Conservation (phyloP, 2,329 filamentous ascomycete species). For the Trichoderma gracile region DNA sequence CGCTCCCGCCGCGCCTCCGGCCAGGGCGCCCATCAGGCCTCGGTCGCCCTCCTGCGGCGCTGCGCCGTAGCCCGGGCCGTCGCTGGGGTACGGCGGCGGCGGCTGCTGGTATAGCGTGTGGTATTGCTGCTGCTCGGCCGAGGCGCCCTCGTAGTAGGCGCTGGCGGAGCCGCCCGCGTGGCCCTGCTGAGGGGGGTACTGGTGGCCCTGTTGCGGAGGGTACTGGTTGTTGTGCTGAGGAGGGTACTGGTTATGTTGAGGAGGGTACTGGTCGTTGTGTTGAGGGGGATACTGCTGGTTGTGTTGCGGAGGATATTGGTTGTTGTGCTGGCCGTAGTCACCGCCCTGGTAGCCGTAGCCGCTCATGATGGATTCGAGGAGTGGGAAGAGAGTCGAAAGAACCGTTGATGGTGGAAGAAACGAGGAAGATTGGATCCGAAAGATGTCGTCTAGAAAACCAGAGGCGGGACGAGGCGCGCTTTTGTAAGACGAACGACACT, state of each 20-base stretch:
- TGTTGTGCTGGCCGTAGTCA: conserved; percentile 10
- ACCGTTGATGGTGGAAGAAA: background rate
- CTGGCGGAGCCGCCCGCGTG: conserved; percentile 8
- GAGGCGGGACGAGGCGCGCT: background rate
- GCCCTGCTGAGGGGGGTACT: conserved; percentile 9
- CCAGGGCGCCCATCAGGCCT: conserved; percentile 44
- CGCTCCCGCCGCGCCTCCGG: conserved; percentile 44
- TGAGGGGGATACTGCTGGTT: background rate
- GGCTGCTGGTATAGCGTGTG: conserved; percentile 19
- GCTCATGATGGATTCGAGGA: conserved; percentile 19
- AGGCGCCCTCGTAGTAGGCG: conserved; percentile 21
- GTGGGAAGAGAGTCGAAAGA: background rate
- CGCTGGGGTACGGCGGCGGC: conserved; percentile 8
- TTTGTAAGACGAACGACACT: conserved; percentile 1
- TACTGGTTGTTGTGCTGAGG: background rate
- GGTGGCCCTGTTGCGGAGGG: background rate
- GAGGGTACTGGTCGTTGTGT: conserved; percentile 5
- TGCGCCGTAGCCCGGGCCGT: conserved; percentile 23
- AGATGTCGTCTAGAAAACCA: background rate
- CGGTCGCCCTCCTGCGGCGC: conserved; percentile 43
- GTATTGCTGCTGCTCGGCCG: conserved; percentile 7
- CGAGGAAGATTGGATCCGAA: background rate
- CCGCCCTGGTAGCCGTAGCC: conserved; percentile 18
- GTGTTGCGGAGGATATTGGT: background rate
- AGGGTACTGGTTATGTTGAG: background rate